Evolutionary conservation across 306 rosid genomes (phyloP), one percentile per base, ranked within the genome.

Genomic region (Elaeagnus macrophylla): DNA sequence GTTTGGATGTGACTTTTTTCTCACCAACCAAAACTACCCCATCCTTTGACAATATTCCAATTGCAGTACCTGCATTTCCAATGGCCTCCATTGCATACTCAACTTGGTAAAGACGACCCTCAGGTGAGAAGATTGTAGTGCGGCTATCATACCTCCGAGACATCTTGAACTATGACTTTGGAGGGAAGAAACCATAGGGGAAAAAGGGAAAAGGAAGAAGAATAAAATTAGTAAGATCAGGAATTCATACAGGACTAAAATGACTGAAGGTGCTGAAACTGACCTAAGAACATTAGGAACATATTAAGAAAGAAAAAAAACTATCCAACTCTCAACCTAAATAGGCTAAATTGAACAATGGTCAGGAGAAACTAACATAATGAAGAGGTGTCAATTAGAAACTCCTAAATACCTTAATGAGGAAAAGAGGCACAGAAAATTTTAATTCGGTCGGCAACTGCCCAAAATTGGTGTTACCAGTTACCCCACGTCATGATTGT

Each of bases 31-130:
- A 66, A 48, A 72, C 65, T 48, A 61, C 77, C 38, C 72, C 77
- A 39, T 66, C 72, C 67, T 66, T 72, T 0, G 77, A 61, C 43
- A 61, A 45, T 60, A 56, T 60, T 15, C 77, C 72, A 10, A 72
- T 72, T 43, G 77, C 77, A 51, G 57, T 44, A 37, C 69, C 77
- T 5, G 69, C 69, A 56, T 72, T 72, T 50, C 77, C 77, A 54
- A 65, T 72, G 51, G 77, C 77, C 64, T 60, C 72, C 65, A 61
- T 60, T 12, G 68, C 77, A 38, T 72, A 72, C 54, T 60, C 76
- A 60, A 72, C 72, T 57, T 72, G 77, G 61, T 66, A 72, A 16
- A 55, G 68, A 66, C 53, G 72, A 20, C 67, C 76, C 52, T 72
- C 76, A 41, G 72, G 76, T 39, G 72, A 72, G 59, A 72, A 72